Evolutionary conservation across 2,329 filamentous ascomycete species (phyloP).

Genomic region (Aspergillus sp.): DNA sequence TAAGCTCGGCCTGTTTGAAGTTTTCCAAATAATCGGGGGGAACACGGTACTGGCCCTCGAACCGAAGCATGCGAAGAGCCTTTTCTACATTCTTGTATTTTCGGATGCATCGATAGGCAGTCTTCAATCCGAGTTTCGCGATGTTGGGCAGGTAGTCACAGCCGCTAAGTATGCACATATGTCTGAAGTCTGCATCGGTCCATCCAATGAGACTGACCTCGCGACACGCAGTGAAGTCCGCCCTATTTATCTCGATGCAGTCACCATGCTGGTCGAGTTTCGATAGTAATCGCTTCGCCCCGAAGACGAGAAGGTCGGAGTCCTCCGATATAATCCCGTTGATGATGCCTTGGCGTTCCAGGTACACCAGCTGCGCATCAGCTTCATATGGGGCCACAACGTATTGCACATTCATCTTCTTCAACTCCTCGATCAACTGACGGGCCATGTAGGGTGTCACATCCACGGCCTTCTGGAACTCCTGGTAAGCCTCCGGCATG

Average conservation of each 20-base stretch:
- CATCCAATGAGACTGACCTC: conserved; percentile 86
- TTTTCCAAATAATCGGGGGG: conserved; percentile 71
- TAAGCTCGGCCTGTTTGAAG: conserved; percentile 81
- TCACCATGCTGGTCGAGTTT: conserved; percentile 92
- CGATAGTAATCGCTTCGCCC: conserved; percentile 79
- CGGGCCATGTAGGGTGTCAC: conserved; percentile 94
- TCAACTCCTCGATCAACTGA: conserved; percentile 83
- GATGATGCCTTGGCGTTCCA: conserved; percentile 77
- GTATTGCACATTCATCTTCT: conserved; percentile 69
- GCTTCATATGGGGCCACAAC: conserved; percentile 96
- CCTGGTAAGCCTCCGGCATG: conserved; percentile 66
- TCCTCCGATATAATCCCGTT: conserved; percentile 90
- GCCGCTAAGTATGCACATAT: conserved; percentile 92
- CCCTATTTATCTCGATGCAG: conserved; percentile 82
- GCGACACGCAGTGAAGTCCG: conserved; percentile 78
- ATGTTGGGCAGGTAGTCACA: conserved; percentile 92
- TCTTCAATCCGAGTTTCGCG: conserved; percentile 81
- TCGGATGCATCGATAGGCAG: conserved; percentile 79
- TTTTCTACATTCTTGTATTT: conserved; percentile 84
- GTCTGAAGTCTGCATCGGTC: conserved; percentile 83
- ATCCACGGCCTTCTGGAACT: conserved; percentile 92
- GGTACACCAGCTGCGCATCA: conserved; percentile 90
- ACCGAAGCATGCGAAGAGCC: conserved; percentile 72
- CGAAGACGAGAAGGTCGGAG: conserved; percentile 91
- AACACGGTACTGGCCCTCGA: conserved; percentile 76